Evolutionary conservation across 2,329 filamentous ascomycete species (phyloP).

Genomic region (Alternaria viburni): DNA sequence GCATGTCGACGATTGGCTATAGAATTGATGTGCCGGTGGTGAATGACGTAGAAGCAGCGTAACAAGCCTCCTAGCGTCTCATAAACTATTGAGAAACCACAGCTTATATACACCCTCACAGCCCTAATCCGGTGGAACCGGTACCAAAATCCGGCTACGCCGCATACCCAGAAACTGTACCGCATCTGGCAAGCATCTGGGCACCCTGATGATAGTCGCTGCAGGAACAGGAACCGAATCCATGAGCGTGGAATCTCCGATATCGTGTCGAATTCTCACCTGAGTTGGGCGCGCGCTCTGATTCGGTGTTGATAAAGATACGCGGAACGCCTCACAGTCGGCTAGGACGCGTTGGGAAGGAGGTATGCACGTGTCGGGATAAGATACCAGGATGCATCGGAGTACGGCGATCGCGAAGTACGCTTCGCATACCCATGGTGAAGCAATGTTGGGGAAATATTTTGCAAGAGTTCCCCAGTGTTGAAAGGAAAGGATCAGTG

Average conservation of each 20-base stretch:
- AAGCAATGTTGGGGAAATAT: background rate
- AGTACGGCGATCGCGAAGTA: conserved; percentile 1
- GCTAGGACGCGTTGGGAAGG: conserved; percentile 7
- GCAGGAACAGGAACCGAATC: conserved; percentile 5
- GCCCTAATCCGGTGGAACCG: background rate
- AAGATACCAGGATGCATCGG: conserved; percentile 2
- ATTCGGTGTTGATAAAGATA: conserved; percentile 10
- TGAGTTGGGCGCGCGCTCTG: background rate
- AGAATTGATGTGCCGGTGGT: background rate
- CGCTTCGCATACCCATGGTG: background rate
- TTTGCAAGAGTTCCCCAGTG: background rate
- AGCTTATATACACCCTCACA: background rate
- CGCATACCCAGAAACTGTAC: background rate
- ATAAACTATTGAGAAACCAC: background rate
- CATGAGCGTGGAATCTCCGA: conserved; percentile 1
- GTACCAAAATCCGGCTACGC: background rate
- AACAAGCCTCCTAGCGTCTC: background rate
- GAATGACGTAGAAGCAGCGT: background rate
- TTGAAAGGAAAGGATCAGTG: background rate
- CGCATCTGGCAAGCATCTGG: background rate
- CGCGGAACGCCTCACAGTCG: background rate
- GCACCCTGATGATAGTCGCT: conserved; percentile 2
- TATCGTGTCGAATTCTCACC: conserved; percentile 5
- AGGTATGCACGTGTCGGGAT: conserved; percentile 1
- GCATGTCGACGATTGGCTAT: conserved; percentile 14